Conservation (phyloP, 148 eudicot species). For the Chenopodium suecicum region DNA sequence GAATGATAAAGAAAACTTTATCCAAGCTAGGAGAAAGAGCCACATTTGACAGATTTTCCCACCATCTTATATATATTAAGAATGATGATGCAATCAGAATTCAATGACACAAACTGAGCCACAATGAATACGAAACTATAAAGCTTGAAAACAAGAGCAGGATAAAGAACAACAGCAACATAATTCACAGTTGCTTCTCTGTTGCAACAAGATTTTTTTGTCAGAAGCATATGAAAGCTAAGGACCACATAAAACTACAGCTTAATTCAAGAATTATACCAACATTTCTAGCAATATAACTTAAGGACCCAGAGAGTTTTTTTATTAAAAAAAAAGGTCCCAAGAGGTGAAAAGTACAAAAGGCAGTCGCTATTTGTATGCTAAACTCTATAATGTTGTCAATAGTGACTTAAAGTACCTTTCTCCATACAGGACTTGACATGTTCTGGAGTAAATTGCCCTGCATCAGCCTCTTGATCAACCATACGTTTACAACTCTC, state of each 20-base stretch:
- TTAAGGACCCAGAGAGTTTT: no score
- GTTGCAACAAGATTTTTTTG: neutral
- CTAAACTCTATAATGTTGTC: neutral
- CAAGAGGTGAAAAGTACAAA: no score
- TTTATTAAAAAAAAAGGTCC: no score
- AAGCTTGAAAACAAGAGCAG: neutral
- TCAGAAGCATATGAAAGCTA: neutral
- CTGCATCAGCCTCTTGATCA: conserved; percentile 83
- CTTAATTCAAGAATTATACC: no score
- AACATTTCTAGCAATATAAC: no score
- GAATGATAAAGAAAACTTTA: no score
- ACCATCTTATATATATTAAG: no score
- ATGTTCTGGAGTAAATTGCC: conserved; percentile 69
- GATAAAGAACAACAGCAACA: neutral
- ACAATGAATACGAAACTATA: neutral
- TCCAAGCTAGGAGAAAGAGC: no score
- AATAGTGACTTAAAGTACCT: conserved; percentile 43
- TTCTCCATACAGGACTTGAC: conserved; percentile 72
- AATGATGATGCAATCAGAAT: no score
- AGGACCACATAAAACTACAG: neutral
- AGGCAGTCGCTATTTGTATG: no score
- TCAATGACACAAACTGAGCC: neutral
- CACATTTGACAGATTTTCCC: no score
- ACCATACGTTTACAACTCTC: conserved; percentile 90
- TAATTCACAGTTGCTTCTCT: neutral